Evolutionary conservation across 2,329 filamentous ascomycete species (phyloP), one percentile per base, ranked within the genome.

Genomic region (Ascochyta clinopodiicola): DNA sequence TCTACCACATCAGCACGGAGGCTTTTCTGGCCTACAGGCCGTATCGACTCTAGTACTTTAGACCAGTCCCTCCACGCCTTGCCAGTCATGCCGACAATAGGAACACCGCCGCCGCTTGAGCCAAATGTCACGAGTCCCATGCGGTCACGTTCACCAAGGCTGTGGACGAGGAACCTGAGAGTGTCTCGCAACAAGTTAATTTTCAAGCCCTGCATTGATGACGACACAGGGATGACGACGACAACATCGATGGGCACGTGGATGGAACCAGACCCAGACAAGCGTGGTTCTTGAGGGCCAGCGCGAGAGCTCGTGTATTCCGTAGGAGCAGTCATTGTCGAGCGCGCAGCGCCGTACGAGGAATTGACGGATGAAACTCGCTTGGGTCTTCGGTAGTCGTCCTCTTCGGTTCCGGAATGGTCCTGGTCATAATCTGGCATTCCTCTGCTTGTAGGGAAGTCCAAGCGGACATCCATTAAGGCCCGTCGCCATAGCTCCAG

Each of bases 171-270:
- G 74, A 98, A 99, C 56, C 90, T 91, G 32, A 99, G 82, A 0
- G 94, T 90, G 75, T 99, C 95, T 37, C 92, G 88, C 13, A 99
- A 86, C 1, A 99, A 82, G 59, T 94, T 96, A 71, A 98, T 97
- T 79, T 99, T 99, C 57, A 99, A 86, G n/a, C 95, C 95, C 76
- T 98, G 95, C 94, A 98, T 99, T 0, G 95, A 98, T 1, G 94
- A 96, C 0, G 95, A 98, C 6, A 99, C 92, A 0, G 95, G 95
- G 31, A 99, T 93, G 21, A 99, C 95, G 0, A 98, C 92, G 0
- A 99, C 94, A 27, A 99, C 88, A 71, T 99, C 95, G 49, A 98
- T 86, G 1, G 95, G 94, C 15, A 98, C 91, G 72, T 99, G 95
- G 43, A 94, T 75, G 6, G 88, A 84, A 77, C 78, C 51, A 69